These are phyloP conservation scores for Vigna mungo DNA, from an alignment of 306 rosid species.

Conservation along the genomic window DNA sequence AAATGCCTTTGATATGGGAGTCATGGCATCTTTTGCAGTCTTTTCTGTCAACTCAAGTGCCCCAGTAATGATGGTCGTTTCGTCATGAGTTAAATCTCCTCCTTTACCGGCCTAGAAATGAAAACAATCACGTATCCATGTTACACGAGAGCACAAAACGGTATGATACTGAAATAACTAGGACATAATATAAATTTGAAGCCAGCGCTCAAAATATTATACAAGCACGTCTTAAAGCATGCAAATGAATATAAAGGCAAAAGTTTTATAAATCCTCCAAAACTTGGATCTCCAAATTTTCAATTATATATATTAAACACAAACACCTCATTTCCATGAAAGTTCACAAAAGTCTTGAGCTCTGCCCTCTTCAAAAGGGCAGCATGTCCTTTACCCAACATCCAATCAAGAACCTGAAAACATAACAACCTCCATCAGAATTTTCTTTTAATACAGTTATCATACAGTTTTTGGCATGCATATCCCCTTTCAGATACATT, in stretches of 20 bases:
- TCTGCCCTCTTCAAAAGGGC: constrained; percentile 96
- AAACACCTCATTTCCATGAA: constrained; percentile 95
- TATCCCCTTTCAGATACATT: background rate
- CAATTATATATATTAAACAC: background rate
- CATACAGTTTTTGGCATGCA: background rate
- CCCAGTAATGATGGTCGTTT: constrained; percentile 96
- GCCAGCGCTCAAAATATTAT: constrained; percentile 23
- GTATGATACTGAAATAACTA: constrained; percentile 17
- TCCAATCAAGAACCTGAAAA: constrained; percentile 88
- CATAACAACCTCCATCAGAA: constrained; percentile 35
- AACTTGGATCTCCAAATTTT: constrained; percentile 20
- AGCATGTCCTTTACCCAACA: constrained; percentile 97
- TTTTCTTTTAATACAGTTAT: background rate
- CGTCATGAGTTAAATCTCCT: constrained; percentile 97
- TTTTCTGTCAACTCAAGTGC: constrained; percentile 97
- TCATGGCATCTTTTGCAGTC: constrained; percentile 99
- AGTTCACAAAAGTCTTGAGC: constrained; percentile 92
- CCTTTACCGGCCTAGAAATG: constrained; percentile 94
- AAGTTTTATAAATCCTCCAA: background rate
- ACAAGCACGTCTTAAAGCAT: constrained; percentile 22
- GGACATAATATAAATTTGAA: constrained; percentile 6
- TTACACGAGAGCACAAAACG: constrained; percentile 39
- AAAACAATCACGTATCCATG: constrained; percentile 37
- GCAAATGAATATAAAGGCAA: constrained; percentile 31
- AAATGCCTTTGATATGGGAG: constrained; percentile 91